phyloP scores from a whole-genome alignment of 352 stramenopile species.

The Globisporangium emineosum region DNA sequence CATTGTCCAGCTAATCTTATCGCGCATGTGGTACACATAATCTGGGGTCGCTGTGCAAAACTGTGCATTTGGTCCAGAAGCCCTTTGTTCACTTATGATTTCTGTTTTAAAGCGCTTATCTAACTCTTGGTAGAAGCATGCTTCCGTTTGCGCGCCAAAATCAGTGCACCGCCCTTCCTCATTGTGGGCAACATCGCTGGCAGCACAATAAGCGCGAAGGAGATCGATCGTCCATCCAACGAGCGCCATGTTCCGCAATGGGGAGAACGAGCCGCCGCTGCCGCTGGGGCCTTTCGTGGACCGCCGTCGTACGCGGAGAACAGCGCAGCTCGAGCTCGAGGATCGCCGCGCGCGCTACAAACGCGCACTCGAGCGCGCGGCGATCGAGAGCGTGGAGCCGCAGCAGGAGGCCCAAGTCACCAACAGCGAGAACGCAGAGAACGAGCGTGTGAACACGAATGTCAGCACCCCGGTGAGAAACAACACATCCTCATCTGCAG shows the following conservation, averaged over 20 bases:
- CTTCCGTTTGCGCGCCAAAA: background rate
- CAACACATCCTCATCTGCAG: background rate
- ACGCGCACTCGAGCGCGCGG: constrained; percentile 22
- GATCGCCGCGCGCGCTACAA: constrained; percentile 29
- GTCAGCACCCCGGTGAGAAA: background rate
- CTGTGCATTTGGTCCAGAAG: background rate
- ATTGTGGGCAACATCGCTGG: background rate
- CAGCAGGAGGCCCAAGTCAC: background rate
- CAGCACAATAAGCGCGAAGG: background rate
- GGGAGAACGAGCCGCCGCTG: constrained; percentile 4
- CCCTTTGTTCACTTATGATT: background rate
- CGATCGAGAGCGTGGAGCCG: constrained; percentile 6
- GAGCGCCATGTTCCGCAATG: constrained; percentile 2
- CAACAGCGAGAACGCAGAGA: background rate
- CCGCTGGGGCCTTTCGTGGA: constrained; percentile 9
- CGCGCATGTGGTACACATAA: background rate
- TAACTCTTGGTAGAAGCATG: background rate
- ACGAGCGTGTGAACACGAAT: background rate
- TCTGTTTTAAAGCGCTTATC: background rate
- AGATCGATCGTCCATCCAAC: background rate
- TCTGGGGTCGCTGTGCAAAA: background rate
- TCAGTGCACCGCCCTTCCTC: background rate
- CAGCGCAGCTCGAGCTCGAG: constrained; percentile 26
- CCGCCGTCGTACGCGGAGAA: constrained; percentile 30
- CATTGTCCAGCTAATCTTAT: background rate